phyloP scores from a whole-genome alignment of 2,329 filamentous ascomycete species.

The Alternaria solani region DNA sequence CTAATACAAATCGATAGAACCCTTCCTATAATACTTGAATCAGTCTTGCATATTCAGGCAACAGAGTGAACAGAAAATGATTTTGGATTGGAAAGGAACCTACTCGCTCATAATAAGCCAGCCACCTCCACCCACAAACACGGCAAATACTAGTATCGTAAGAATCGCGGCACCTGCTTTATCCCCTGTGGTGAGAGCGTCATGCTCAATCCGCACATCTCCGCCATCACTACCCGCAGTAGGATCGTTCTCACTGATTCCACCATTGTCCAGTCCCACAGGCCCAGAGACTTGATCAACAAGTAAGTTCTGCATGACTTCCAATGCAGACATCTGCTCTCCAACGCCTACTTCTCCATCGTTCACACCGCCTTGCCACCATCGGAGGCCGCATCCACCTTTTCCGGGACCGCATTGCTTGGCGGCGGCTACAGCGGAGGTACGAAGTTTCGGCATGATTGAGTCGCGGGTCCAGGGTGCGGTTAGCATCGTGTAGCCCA shows the following conservation, averaged over 20 bases:
- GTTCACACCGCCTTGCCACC: conserved; percentile 51
- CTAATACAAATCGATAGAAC: background rate
- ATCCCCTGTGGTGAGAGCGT: conserved; percentile 65
- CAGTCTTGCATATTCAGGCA: background rate
- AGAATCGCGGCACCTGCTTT: conserved; percentile 71
- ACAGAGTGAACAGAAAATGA: background rate
- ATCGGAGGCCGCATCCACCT: conserved; percentile 56
- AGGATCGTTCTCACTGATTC: conserved; percentile 59
- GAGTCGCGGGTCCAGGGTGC: conserved; percentile 45
- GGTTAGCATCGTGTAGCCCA: conserved; percentile 49
- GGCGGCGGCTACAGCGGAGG: conserved; percentile 64
- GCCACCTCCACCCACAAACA: conserved; percentile 62
- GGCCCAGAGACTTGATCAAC: conserved; percentile 40
- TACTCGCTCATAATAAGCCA: conserved; percentile 55
- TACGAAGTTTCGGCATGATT: conserved; percentile 61
- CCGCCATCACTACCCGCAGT: conserved; percentile 45
- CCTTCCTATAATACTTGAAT: too few species aligned
- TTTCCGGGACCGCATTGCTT: conserved; percentile 61
- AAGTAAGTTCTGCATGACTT: conserved; percentile 61
- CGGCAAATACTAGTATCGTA: conserved; percentile 65
- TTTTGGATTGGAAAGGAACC: background rate
- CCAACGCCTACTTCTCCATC: conserved; percentile 62
- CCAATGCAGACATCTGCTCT: conserved; percentile 66
- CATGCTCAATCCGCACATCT: conserved; percentile 30
- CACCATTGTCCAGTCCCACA: conserved; percentile 61